Base-by-base conservation (phyloP, 768 basidiomycete genomes). In the Macrolepiota albuminosa region DNA sequence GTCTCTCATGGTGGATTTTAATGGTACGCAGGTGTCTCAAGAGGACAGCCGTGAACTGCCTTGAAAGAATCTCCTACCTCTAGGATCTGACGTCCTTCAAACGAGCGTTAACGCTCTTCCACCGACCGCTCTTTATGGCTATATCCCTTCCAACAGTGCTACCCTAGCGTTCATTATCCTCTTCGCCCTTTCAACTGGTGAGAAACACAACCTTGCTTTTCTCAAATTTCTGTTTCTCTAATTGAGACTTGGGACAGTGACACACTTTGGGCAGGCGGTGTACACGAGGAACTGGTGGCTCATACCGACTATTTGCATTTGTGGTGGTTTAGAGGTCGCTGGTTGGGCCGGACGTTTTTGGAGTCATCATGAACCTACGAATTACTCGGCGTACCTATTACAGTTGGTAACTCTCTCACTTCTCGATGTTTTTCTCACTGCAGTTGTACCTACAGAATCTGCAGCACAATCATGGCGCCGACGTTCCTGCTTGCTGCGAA, bases 301-400 rank as follows among this genome's bases (percentile, higher is more conserved):
- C 10, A 33, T 83, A 47, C 77, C 78, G 0, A 86, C 85, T 0
- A 75, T 74, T 6, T 70, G 75, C 16, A 64, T 83, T 0, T 76
- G 78, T 46, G 83, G 82, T 9, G 16, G 79, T 0, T 66, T 79
- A 10, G 87, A 88, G 65, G 64, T 80, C 10, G 59, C 81, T 2
- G 86, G 85, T 0, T 87, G 86, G 86, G 64, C 68, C 7, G 86
- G 73, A 1, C 70, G 85, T 21, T 65, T 84, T 4, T 86, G 82
- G 84, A 82, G 80, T 6, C 78, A 72, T 47, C 68, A 63, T 54
- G 62, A 60, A 18, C 72, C 74, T 2, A 56, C 55, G 0, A 39
- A 59, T 26, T 33, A 46, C 4, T 59, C 61, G 1, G 70, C 78
- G 0, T 81, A 73, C 64, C 64, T 75, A 55, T 76, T 80, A 36